Base-by-base conservation (phyloP, 1,284 basidiomycete genomes). In the Pisolithus thermaeus region DNA sequence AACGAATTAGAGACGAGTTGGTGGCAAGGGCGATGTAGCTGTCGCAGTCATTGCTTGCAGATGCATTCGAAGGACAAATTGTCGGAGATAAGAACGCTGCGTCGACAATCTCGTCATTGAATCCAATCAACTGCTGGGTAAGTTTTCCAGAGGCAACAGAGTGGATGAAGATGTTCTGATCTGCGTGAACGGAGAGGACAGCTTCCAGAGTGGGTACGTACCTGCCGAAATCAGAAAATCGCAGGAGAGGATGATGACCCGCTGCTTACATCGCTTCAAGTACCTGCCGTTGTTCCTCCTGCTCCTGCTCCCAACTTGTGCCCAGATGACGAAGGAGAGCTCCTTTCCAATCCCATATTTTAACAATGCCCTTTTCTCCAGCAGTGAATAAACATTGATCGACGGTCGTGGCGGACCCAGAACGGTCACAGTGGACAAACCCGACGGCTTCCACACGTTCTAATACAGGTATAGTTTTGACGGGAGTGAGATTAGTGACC, bases 101-200 rank as follows among this genome's bases (percentile, higher is more conserved):
- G 62, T 98, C 96, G 47, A 98, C 90, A 59, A 99, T 94, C 69
- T 99, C 95, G 69, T 99, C 97, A 69, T 99, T 98, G 78, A 90
- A 99, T 0, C 97, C 97, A 56, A 99, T 85, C 55, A 99, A 72
- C 61, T 97, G 95, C n/a, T 86, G 84, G n/a, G 79, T 73, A 28
- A 90, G 69, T 9, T 76, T 71, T 43, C 79, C 77, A 0, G 81
- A 78, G 7, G 75, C 68, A 7, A 94, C 71, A 2, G 87, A 90
- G 68, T 92, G 84, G 69, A 93, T 92, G 45, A 95, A 80, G 58
- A 99, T 91, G 61, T 97, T 98, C 73, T 98, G 96, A 68, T 99
- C 96, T 27, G 92, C 93, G 65, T 97, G 94, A 7, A 96, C 76
- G n/a, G 92, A 90, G 20, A 95, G 76, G n/a, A 97, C 70, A 2